A percentile compares a stretch with the other conserved stretches of the same genome.
phyloP scores from a whole-genome alignment of 441 rosid genomes.

The Biscutella laevigata region DNA sequence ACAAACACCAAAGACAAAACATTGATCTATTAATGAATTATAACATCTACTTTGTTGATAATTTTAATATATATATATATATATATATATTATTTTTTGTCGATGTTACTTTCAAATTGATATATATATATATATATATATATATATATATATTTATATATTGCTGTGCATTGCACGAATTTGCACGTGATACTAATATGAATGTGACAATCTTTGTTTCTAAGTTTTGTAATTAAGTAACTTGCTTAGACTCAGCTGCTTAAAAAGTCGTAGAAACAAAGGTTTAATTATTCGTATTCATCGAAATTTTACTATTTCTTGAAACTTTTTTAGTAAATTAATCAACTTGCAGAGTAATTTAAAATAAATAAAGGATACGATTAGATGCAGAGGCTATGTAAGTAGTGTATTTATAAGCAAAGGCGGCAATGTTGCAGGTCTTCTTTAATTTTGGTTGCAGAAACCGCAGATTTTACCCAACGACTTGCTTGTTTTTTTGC shows the following conservation, averaged over 20 bases:
- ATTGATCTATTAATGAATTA: too few relatives aligned
- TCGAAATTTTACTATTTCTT: not conserved
- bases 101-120: not conserved
- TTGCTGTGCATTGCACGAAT: not conserved
- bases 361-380: not conserved
- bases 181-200: not conserved
- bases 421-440: constrained; percentile 26
- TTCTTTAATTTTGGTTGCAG: constrained; percentile 31
- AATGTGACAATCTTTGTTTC: constrained; percentile 4
- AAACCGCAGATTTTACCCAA: constrained; percentile 23
- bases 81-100: too few relatives aligned
- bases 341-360: not conserved
- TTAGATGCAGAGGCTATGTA: not conserved
- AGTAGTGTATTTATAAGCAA: constrained; percentile 14
- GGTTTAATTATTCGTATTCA: not conserved
- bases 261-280: constrained; percentile 2
- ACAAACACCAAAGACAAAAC: too few relatives aligned
- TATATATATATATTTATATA: too few relatives aligned
- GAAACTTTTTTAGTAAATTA: not conserved
- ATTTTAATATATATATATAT: too few relatives aligned
- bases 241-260: constrained; percentile 10
- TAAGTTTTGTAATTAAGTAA: constrained; percentile 11
- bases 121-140: not conserved
- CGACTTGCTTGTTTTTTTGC: constrained; percentile 21
- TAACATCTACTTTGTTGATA: too few relatives aligned